Evolutionary conservation across 192 early-diverging fungal species (phyloP), one percentile per base, ranked within the genome.

Genomic region (Spinellus fusiger): DNA sequence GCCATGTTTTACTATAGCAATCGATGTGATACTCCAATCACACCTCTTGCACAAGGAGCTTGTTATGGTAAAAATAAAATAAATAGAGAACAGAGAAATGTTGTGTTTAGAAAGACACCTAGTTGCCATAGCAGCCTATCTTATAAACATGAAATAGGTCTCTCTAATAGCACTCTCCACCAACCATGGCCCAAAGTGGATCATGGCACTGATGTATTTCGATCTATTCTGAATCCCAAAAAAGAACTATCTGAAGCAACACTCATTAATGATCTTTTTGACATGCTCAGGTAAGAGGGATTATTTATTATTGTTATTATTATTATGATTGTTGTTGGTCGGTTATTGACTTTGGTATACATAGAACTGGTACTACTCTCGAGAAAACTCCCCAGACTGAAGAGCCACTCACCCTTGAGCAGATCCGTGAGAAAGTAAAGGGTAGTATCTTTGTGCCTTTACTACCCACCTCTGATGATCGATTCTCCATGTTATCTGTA

Each of bases 111-210:
- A 37, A 37, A 37, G 13, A 37, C 5, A 37, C n/a, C n/a, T n/a
- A n/a, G n/a, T n/a, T n/a, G n/a, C n/a, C n/a, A 37, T 9, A 37
- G 35, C 5, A 37, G 35, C 7, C 35, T 37, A 9, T 37, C 35
- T 37, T 37, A 13, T 13, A 37, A 9, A 37, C 35, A 37, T 37
- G 35, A 32, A 47, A 26, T 12, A 73, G 71, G 79, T 18, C 55
- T 80, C 9, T 77, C 76, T 25, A 80, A 80, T 26, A 76, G 73
- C 15, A 57, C 70, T 1, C 70, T 77, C 35, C 13, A 31, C 9
- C 49, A 50, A 3, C 79, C 76, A 15, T 80, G 79, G 79, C 26
- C 31, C 20, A 80, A 80, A 32, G 71, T 80, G 9, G 47, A 73
- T 15, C 32, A 61, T 12, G 79, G 79, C 1, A 32, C 49, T 22